phyloP scores from a whole-genome alignment of 1,284 basidiomycete species.

The Trametes pubescens region DNA sequence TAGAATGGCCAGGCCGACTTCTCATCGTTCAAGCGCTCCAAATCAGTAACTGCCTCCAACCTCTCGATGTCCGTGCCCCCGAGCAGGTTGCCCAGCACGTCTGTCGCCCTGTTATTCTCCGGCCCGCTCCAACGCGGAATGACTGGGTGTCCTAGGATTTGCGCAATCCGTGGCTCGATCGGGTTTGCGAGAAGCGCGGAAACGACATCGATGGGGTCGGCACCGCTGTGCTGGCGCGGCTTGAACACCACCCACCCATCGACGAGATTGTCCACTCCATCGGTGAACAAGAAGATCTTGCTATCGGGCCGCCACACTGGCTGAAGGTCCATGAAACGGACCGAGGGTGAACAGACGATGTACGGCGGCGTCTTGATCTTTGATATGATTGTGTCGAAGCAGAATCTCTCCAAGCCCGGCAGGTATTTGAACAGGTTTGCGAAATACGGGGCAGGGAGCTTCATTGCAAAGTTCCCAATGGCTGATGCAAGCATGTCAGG shows the following conservation, averaged over 20 bases:
- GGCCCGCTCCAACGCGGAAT: constrained; percentile 21
- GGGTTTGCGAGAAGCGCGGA: constrained; percentile 8
- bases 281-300: constrained; percentile 10
- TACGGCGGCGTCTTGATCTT: constrained; percentile 19
- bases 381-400: neutral
- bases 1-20: constrained; percentile 9
- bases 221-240: neutral
- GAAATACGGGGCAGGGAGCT: constrained; percentile 10
- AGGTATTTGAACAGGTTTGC: constrained; percentile 9
- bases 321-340: constrained; percentile 13
- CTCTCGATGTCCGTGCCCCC: constrained; percentile 15
- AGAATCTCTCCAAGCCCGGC: neutral
- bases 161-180: constrained; percentile 17
- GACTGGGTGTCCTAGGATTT: constrained; percentile 13
- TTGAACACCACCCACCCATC: constrained; percentile 14
- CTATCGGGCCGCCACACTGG: neutral
- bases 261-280: constrained; percentile 21
- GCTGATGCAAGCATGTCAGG: neutral
- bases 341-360: constrained; percentile 11
- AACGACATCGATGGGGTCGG: constrained; percentile 10
- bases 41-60: constrained; percentile 8
- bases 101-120: constrained; percentile 17
- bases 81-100: constrained; percentile 27
- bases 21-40: constrained; percentile 5
- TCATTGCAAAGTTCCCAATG: constrained; percentile 17